Base-by-base conservation (phyloP, 768 basidiomycete species). In the Imleria badia region DNA sequence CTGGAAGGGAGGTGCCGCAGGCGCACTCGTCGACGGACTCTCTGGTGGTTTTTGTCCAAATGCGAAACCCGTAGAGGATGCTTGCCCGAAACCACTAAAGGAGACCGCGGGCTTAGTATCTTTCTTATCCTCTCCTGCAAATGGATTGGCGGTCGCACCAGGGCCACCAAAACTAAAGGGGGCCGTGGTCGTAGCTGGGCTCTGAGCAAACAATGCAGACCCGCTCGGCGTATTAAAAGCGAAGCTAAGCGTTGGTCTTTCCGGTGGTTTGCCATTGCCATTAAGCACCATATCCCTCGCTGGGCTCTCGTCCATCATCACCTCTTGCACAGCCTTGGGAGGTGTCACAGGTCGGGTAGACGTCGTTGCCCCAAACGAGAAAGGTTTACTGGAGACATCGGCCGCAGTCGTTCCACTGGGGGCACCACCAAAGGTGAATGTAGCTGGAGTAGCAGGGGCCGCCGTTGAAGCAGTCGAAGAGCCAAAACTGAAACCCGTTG, bases 271-370 rank as follows among this genome's bases (percentile, higher is more conserved):
- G 38, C 58, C 34, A 31, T 40, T 58, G 15, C 72, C 72, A 55
- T 77, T 81, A 22, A 72, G 58, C 45, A 80, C 79, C 63, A 82
- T 72, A 10, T 86, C 85, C 54, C 87, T 77, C 3, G 81, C 83
- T 1, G 89, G 89, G 60, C 89, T 91, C 69, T 91, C 89, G 38
- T 91, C 89, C 89, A 91, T 91, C 52, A 72, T 81, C 59, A 87
- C 81, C 55, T 89, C 89, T 45, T 84, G 79, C 42, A 84, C 85
- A 33, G 76, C 74, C 52, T 76, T 82, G 3, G 89, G 89, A 11
- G 87, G 87, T 1, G 87, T 89, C 6, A 75, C 71, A n/a, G 87
- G 77, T 20, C 85, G 75, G 26, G 75, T 68, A 41, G 69, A 42
- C 12, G 72, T 59, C 13, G 77, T 53, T 31, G 72, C 57, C 33